Base-by-base conservation (phyloP, 352 stramenopile genomes). In the Phytophthora cactorum region DNA sequence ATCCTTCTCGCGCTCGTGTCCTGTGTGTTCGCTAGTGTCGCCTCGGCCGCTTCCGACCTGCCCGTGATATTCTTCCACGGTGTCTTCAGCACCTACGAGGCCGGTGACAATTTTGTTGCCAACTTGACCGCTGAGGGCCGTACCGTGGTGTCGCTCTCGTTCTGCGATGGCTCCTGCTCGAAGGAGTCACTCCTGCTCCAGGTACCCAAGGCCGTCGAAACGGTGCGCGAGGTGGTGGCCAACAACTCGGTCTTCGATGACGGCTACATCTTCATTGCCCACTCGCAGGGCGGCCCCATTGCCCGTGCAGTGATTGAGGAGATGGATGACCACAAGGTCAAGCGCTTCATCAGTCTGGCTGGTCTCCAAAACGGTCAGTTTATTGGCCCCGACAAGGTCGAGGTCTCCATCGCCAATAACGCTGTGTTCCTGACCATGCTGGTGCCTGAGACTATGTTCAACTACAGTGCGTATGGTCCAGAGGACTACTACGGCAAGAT, bases 291-390 rank as follows among this genome's bases (percentile, higher is more conserved):
- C 3, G 79, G 74, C 0, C 12, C 70, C 0, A 51, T 88, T 4
- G 59, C 70, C 2, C 74, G 79, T 2, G 70, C 64, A 5, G 75
- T 88, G 17, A 66, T 85, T 34, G 79, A 88, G 55, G 62, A 77
- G 10, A 82, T 81, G 77, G 72, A 88, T 51, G 72, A 85, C 38
- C 79, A 85, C 68, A 74, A 81, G 14, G 72, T 76, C 5, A 68
- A 74, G 17, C 72, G 61, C 15, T 74, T 77, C 54, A 75, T 88
- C 50, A 84, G 66, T 44, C 59, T 74, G 14, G 77, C 74, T 3
- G 77, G 74, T 9, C 59, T 71, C 0, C 74, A 84, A 32, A 85
- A 85, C 59, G 76, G 79, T 39, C 22, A 22, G 22, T 22, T 22
- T 22, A 22, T 22, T 22, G 22, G 34, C 34, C 34, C 34, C 12